Base-by-base conservation (phyloP, 805 yeast genomes). In the Starmerella tilneyi region DNA sequence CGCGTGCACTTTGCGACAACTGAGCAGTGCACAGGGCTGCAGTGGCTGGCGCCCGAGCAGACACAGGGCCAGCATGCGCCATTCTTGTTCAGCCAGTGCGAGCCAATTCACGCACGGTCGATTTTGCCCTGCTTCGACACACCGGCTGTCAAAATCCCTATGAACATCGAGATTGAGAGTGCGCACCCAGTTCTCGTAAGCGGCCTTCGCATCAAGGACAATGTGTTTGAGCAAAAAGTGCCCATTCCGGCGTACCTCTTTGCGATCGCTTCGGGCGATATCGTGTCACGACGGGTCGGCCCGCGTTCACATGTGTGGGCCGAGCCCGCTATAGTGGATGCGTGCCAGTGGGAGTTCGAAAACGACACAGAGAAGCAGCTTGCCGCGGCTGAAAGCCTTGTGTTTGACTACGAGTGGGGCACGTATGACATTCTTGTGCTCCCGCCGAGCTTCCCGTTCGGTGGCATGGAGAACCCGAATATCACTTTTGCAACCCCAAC, bases 391-490 rank as follows among this genome's bases (percentile, higher is more conserved):
- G 96, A 86, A 62, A 66, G 71, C 21, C 66, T 84, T 35, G 79
- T 84, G 15, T 84, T 79, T 58, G 74, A 76, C 2, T 86, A 86
- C 63, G 92, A 84, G 58, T 86, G 95, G 94, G 72, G 75, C 46
- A 78, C 76, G 30, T 86, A 81, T 61, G 88, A 85, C 58, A 81
- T 84, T 24, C 69, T 86, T 32, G 78, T 86, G 26, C 74, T 85
- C 52, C 94, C 94, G 2, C 73, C 79, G 44, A 75, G 76, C 2
- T 75, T 74, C 64, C 94, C 94, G 3, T 86, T 83, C 57, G 95
- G 95, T 51, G 96, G 96, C 44, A 86, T 86, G 94, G 95, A 86
- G 65, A 84, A 84, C 59, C 94, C 94, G 49, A 84, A 85, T 59
- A 77, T 84, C 62, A 84, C 94, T 0, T 84, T 84, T 64, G 88